Base-by-base conservation (phyloP, 768 basidiomycete species). In the Mycena sanguinolenta region DNA sequence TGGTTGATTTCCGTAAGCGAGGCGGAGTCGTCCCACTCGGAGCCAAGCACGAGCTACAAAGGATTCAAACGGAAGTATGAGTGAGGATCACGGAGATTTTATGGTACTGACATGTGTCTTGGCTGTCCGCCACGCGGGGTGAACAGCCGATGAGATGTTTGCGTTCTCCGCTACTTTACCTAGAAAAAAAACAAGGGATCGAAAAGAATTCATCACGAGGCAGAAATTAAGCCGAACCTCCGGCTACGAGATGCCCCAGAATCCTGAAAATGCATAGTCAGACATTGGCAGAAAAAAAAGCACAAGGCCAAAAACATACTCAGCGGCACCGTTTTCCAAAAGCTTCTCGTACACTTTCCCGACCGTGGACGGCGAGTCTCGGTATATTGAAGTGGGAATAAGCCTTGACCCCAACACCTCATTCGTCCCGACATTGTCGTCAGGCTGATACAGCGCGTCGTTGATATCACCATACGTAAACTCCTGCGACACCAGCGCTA, bases 91-190 rank as follows among this genome's bases (percentile, higher is more conserved):
- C 16, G 39, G 3, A 39, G 39, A 39, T 39, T 19, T 7, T 7
- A 46, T n/a, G 44, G 42, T 17, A 69, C 81, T 49, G 60, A 83
- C 82, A 63, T 80, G 82, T 34, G 77, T 76, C 71, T 82, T 82
- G 0, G 82, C 82, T 2, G 74, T 76, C 63, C 82, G 74, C 82
- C 82, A 82, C 50, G 75, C 78, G 8, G 81, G 81, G 53, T 75
- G 74, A 27, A 83, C 72, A 23, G 82, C 80, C 7, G 74, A 77
- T 32, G 72, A 71, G 16, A 83, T 74, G 36, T 77, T 30, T 3
- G 77, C 79, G 59, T 82, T 82, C 30, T 73, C 74, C 3, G 82
- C 50, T 13, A 84, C 81, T 72, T 81, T 74, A 1, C 81, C 79
- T 79, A 49, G n/a, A n/a, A n/a, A n/a, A n/a, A n/a, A n/a, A n/a